A percentile compares a stretch with the other conserved stretches of the same genome.
Evolutionary conservation across 108 stramenopile species (phyloP).

Genomic region (Hondaea fermentalgiana): DNA sequence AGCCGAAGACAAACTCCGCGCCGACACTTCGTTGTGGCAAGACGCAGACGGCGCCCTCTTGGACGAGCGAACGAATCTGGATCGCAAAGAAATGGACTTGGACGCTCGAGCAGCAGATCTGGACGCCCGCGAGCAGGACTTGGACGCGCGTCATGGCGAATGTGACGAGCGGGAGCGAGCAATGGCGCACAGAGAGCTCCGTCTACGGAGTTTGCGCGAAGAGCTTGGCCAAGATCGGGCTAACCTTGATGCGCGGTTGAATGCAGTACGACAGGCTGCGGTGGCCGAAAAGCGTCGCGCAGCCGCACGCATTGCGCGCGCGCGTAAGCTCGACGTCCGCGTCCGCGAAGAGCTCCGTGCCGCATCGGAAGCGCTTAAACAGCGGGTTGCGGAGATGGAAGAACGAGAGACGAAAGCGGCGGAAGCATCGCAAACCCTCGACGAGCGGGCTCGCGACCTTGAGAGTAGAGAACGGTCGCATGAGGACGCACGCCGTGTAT

Average conservation of each 20-base stretch:
- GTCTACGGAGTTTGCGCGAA: background rate
- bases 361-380: background rate
- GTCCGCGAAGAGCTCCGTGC: background rate
- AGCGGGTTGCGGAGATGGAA: background rate
- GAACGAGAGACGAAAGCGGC: background rate
- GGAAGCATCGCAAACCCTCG: background rate
- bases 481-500: background rate
- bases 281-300: background rate
- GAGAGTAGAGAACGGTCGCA: background rate
- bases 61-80: background rate
- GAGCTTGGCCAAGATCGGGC: background rate
- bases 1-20: background rate
- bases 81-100: background rate
- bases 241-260: background rate
- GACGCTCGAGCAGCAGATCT: background rate
- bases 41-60: background rate
- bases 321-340: background rate
- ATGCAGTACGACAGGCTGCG: background rate
- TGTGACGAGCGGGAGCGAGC: background rate
- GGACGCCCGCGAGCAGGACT: background rate
- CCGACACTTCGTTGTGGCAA: background rate
- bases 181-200: background rate
- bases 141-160: background rate
- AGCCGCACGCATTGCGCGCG: background rate
- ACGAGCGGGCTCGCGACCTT: background rate